Evolutionary conservation across 179 eudicot genomes (phyloP).

Genomic region (Drosera spatulata): DNA sequence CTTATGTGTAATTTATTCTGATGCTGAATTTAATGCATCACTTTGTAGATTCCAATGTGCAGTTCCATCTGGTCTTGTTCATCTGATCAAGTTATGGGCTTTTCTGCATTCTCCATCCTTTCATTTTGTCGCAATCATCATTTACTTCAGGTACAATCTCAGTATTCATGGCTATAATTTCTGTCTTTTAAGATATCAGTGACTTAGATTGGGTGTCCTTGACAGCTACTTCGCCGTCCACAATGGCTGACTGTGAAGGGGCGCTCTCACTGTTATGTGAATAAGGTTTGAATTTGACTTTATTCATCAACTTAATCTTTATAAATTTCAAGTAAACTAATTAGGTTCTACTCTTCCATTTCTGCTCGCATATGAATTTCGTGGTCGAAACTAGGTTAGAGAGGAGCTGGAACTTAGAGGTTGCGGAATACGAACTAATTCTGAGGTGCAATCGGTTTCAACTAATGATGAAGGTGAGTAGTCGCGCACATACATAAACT

Average conservation of each 20-base stretch:
- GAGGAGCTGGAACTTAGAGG: conserved; percentile 48
- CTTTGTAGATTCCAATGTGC: conserved; percentile 69
- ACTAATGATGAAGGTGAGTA: conserved; percentile 46
- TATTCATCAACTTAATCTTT: not conserved
- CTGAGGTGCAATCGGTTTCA: conserved; percentile 42
- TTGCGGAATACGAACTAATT: conserved; percentile 45
- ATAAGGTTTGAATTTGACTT: conserved; percentile 29
- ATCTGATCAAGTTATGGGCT: conserved; percentile 64
- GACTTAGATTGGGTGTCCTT: not conserved
- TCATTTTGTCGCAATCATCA: conserved; percentile 94
- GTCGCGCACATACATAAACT: not conserved
- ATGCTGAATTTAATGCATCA: not conserved
- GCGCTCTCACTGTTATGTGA: conserved; percentile 76
- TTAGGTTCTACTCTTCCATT: not conserved
- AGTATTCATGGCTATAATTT: not conserved
- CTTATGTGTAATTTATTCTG: not conserved
- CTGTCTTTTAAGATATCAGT: not conserved
- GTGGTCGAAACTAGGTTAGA: conserved; percentile 29
- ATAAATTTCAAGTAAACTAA: too few species aligned
- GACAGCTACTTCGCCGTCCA: conserved; percentile 86
- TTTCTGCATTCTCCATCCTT: conserved; percentile 69
- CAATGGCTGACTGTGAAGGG: conserved; percentile 90
- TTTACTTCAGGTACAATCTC: conserved; percentile 62
- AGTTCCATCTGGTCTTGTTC: conserved; percentile 95
- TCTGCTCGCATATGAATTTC: not conserved